phyloP scores from a whole-genome alignment of 139 green algal species.

The Chlamydomonas schloesseri region DNA sequence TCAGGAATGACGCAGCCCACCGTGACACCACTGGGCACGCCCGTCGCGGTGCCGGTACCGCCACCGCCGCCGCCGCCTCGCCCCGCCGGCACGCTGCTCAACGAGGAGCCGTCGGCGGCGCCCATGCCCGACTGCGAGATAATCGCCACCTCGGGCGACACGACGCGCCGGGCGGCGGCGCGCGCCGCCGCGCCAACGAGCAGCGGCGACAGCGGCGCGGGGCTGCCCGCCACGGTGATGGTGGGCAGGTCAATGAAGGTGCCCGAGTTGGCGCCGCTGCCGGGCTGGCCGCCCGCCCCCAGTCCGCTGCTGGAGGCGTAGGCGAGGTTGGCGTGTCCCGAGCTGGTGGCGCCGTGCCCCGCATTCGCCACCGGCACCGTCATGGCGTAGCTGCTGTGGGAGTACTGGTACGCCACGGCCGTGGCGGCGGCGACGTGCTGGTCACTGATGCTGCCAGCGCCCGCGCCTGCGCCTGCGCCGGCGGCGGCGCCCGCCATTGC shows the following conservation, averaged over 20 bases:
- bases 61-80: too few relatives aligned
- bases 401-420: background rate
- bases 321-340: background rate
- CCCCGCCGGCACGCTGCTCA: background rate
- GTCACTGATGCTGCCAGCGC: too few relatives aligned
- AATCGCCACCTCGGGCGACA: background rate
- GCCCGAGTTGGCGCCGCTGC: background rate
- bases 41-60: too few relatives aligned
- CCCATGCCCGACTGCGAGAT: background rate
- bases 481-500: too few relatives aligned
- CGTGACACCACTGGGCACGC: background rate
- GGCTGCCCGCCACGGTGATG: background rate
- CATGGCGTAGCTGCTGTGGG: constrained; percentile 23
- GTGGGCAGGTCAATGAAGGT: constrained; percentile 30
- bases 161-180: background rate
- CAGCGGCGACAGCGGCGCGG: background rate
- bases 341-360: too few relatives aligned
- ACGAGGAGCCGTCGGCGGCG: too few relatives aligned
- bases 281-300: background rate
- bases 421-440: too few relatives aligned
- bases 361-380: background rate
- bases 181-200: background rate
- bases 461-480: too few relatives aligned
- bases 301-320: background rate
- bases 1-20: too few relatives aligned